These are phyloP conservation scores for Heliosperma pusillum DNA, from an alignment of 148 eudicot species.

Conservation along the genomic window DNA sequence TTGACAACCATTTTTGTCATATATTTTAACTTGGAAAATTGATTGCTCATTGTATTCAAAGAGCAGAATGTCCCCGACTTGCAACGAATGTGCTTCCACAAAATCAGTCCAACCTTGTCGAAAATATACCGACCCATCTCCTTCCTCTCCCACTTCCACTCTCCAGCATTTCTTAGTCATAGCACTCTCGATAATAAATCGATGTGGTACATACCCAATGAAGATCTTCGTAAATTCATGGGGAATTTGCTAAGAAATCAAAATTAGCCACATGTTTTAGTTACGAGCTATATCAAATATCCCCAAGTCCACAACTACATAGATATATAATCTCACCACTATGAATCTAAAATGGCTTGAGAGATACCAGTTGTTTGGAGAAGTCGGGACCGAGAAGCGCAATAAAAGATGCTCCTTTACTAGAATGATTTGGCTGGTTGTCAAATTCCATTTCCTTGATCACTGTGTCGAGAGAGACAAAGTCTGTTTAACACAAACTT, in stretches of 20 bases:
- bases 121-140: conserved; percentile 24
- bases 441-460: conserved; percentile 10
- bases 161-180: conserved; percentile 28
- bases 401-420: conserved; percentile 22
- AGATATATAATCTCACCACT: not conserved
- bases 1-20: conserved; percentile 30
- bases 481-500: not conserved
- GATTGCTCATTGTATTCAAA: conserved; percentile 33
- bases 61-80: conserved; percentile 28
- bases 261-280: not conserved
- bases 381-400: conserved; percentile 26
- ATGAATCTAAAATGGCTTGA: not conserved
- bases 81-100: conserved; percentile 28
- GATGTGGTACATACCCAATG: conserved; percentile 28
- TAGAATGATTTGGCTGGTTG: conserved; percentile 4
- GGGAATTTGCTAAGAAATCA: conserved; percentile 26
- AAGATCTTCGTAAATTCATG: conserved; percentile 24
- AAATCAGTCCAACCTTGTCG: conserved; percentile 34
- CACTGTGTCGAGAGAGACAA: conserved; percentile 13
- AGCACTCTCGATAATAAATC: conserved; percentile 28
- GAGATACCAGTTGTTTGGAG: conserved; percentile 26
- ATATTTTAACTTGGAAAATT: conserved; percentile 26
- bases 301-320: too few relatives aligned
- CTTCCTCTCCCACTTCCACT: conserved; percentile 27
- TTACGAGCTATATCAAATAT: not conserved